These are phyloP conservation scores for Pleurotus platypus DNA, from an alignment of 768 basidiomycete species.

Conservation along the genomic window DNA sequence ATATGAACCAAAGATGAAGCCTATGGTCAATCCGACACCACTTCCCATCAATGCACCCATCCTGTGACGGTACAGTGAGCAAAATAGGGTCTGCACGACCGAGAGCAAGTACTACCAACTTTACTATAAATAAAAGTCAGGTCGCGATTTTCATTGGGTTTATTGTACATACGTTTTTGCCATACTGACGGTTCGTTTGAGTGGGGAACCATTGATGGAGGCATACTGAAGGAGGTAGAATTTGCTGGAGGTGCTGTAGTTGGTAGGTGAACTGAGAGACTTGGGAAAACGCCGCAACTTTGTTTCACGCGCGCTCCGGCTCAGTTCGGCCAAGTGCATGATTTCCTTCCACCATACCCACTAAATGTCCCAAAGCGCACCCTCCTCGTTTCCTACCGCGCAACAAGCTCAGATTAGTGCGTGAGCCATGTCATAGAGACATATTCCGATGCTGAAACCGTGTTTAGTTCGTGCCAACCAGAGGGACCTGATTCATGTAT, in stretches of 20 bases:
- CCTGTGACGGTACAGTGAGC: conserved; percentile 34
- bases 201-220: conserved; percentile 19
- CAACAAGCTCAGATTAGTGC: conserved; percentile 86
- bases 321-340: neutral
- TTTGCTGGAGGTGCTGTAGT: neutral
- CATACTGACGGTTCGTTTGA: conserved; percentile 61
- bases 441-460: neutral
- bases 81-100: conserved; percentile 8
- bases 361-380: neutral
- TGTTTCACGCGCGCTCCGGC: neutral
- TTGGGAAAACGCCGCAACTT: neutral
- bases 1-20: conserved; percentile 95
- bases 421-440: conserved; percentile 24
- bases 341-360: conserved; percentile 8
- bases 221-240: neutral
- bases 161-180: conserved; percentile 62
- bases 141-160: conserved; percentile 8
- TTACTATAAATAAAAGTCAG: conserved; percentile 39
- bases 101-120: conserved; percentile 37
- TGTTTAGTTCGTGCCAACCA: conserved; percentile 78
- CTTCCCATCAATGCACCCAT: conserved; percentile 93
- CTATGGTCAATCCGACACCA: conserved; percentile 93
- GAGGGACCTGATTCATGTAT: conserved; percentile 75
- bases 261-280: neutral
- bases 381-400: conserved; percentile 63